These are phyloP conservation scores for Articulospora tetracladia DNA, from an alignment of 495 filamentous ascomycete genomes.

Conservation along the genomic window DNA sequence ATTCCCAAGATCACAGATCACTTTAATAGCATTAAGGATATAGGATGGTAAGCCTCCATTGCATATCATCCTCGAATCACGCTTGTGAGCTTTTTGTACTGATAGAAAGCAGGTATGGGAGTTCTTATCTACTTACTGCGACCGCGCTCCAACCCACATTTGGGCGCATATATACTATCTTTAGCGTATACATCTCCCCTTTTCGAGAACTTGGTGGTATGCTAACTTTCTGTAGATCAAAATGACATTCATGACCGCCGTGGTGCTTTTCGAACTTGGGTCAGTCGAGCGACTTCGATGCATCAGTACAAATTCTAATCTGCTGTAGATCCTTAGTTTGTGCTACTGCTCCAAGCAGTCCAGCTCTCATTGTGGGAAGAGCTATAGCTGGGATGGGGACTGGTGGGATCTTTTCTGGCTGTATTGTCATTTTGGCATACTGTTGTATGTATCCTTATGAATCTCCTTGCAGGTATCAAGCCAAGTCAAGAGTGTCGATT, in stretches of 20 bases:
- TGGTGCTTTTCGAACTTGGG: constrained; percentile 57
- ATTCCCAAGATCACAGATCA: constrained; percentile 45
- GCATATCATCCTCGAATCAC: background rate
- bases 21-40: constrained; percentile 34
- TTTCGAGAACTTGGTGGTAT: background rate
- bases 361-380: constrained; percentile 57
- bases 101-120: constrained; percentile 32
- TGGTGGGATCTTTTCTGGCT: constrained; percentile 50
- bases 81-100: background rate
- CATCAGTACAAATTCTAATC: background rate
- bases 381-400: constrained; percentile 58
- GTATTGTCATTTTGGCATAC: constrained; percentile 23
- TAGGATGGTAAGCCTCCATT: constrained; percentile 30
- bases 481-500: background rate
- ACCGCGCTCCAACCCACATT: constrained; percentile 47
- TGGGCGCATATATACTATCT: constrained; percentile 48
- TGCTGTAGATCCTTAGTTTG: constrained; percentile 50
- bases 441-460: constrained; percentile 25
- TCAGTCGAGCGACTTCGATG: constrained; percentile 17
- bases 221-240: constrained; percentile 21
- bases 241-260: constrained; percentile 41
- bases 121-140: constrained; percentile 47
- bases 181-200: constrained; percentile 23
- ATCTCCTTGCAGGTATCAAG: background rate
- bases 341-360: constrained; percentile 54